Evolutionary conservation across 805 yeast species (phyloP).

Genomic region (Hanseniaspora lachancei): DNA sequence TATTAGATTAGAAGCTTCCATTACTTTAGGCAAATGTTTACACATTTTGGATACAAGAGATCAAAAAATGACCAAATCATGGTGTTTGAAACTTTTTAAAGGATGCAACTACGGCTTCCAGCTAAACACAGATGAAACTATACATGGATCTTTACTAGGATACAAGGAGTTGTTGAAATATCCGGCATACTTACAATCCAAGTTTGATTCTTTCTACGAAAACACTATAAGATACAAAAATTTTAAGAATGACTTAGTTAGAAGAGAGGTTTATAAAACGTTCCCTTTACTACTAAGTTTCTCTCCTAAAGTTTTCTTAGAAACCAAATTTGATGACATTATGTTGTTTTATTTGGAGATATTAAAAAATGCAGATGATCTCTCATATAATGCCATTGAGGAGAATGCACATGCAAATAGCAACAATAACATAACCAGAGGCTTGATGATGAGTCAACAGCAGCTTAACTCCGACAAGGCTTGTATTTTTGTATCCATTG

Average conservation of each 20-base stretch:
- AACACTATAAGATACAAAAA: conserved; percentile 62
- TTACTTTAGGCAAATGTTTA: conserved; percentile 63
- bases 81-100: conserved; percentile 60
- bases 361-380: conserved; percentile 47
- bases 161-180: conserved; percentile 63
- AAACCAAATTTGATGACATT: conserved; percentile 66
- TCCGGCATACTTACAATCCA: conserved; percentile 54
- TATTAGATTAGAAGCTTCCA: conserved; percentile 74
- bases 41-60: conserved; percentile 72
- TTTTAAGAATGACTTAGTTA: conserved; percentile 57
- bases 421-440: conserved; percentile 7
- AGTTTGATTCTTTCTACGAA: conserved; percentile 66
- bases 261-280: conserved; percentile 73
- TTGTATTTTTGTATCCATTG: conserved; percentile 66
- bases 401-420: conserved; percentile 13
- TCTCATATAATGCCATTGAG: conserved; percentile 15
- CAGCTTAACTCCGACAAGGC: conserved; percentile 42
- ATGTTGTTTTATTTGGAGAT: conserved; percentile 65
- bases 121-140: conserved; percentile 43
- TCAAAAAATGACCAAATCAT: conserved; percentile 48
- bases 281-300: conserved; percentile 74
- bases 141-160: conserved; percentile 79
- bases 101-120: conserved; percentile 53
- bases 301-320: conserved; percentile 61
- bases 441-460: conserved; percentile 8